Conservation (phyloP, 768 basidiomycete species). For the Agrocybe praecox region DNA sequence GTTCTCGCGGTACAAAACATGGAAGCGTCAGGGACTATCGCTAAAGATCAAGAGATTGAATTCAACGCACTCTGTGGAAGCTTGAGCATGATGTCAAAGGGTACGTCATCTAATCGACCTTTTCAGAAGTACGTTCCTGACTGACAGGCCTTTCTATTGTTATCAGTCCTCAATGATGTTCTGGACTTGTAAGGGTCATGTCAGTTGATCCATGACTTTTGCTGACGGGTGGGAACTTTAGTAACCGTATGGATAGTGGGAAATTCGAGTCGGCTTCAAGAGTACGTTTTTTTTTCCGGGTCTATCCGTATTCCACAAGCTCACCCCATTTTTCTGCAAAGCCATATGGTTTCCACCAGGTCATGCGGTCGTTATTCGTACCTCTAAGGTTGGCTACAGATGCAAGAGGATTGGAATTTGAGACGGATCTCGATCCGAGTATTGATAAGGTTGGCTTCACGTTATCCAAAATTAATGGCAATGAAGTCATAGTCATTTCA, state of each 20-base stretch:
- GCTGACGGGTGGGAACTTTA: constrained; percentile 20
- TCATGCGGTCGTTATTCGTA: constrained; percentile 73
- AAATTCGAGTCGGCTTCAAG: constrained; percentile 72
- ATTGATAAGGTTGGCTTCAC: constrained; percentile 59
- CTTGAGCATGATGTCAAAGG: constrained; percentile 88
- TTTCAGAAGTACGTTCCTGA: neutral
- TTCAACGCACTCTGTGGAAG: constrained; percentile 84
- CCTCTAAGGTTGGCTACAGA: constrained; percentile 70
- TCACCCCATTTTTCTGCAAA: constrained; percentile 21
- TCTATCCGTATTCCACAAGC: neutral
- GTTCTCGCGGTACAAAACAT: constrained; percentile 92
- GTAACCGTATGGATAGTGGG: constrained; percentile 87
- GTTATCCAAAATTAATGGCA: neutral
- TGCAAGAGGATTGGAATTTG: constrained; percentile 66
- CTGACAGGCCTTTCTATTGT: constrained; percentile 7
- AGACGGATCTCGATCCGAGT: constrained; percentile 65
- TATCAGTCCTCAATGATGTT: constrained; percentile 73
- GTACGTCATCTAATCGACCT: constrained; percentile 29
- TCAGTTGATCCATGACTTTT: neutral
- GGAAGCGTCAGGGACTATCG: constrained; percentile 75
- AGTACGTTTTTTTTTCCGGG: constrained; percentile 29
- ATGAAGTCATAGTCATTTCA: neutral
- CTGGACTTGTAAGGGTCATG: constrained; percentile 65
- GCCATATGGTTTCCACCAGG: constrained; percentile 80
- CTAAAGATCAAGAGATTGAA: constrained; percentile 81